Evolutionary conservation across 2,329 filamentous ascomycete species (phyloP), one percentile per base, ranked within the genome.

Genomic region (Scedosporium apiospermum): DNA sequence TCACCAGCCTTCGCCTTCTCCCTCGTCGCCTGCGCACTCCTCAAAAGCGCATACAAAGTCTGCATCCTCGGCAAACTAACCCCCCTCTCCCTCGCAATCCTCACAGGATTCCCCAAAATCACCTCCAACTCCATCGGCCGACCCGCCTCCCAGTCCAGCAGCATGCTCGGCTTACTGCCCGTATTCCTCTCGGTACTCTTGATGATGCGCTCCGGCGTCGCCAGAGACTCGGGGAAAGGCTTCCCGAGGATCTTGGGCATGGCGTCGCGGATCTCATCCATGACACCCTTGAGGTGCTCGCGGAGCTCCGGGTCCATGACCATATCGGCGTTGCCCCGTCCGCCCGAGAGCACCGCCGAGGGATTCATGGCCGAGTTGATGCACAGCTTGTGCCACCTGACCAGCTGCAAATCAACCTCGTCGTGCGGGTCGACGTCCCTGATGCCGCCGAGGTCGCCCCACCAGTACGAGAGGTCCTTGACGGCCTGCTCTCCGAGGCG

Each of bases 311-410:
- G 72, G 67, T 90, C 87, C 12, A 75, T 73, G 4, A 84, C 78
- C 84, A 91, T 89, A 65, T 82, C 81, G 57, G 84, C 81, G 69
- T 90, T 90, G 61, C 84, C 81, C 1, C 80, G 76, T 1, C 87
- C 86, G 12, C 86, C 85, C 1, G 82, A 83, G 0, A 91, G 78
- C 6, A 90, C 87, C 1, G 87, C 85, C 0, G 84, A 87, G 0
- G 88, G 87, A 74, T 91, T 91, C 81, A 90, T 88, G 60, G 86
- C 84, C 0, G 87, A 86, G 72, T 91, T 91, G 77, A 91, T 90
- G 68, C 86, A 87, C 65, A 90, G 83, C 73, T 91, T 91, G 73
- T 90, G 88, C 88, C 88, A 91, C 26, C 88, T 80, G 18, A 90
- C 82, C 51, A 85, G 81, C 73, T 91, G 88, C 57, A 91, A 76